phyloP scores from a whole-genome alignment of 495 filamentous ascomycete species.

The Durotheca rogersii region DNA sequence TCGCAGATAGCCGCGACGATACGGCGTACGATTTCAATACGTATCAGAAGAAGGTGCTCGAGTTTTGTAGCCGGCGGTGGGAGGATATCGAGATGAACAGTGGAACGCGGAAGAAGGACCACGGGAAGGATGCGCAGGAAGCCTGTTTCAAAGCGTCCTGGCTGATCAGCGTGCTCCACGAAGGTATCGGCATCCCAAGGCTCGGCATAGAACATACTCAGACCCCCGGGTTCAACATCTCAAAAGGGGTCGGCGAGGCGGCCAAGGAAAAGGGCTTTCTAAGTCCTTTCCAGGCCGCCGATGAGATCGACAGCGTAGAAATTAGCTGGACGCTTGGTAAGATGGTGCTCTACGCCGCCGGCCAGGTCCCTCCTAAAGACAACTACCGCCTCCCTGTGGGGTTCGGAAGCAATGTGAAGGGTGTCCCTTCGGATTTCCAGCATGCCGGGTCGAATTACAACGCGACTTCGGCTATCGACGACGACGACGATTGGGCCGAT shows the following conservation, averaged over 20 bases:
- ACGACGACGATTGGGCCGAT: conserved; percentile 63
- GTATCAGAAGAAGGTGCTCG: conserved; percentile 80
- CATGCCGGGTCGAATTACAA: conserved; percentile 67
- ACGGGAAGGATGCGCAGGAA: conserved; percentile 74
- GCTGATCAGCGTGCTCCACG: conserved; percentile 93
- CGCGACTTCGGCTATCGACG: conserved; percentile 47
- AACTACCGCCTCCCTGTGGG: conserved; percentile 71
- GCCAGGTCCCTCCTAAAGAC: conserved; percentile 69
- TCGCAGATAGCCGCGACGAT: conserved; percentile 72
- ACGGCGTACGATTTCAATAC: conserved; percentile 88
- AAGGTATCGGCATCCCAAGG: conserved; percentile 93
- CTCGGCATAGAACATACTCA: conserved; percentile 68
- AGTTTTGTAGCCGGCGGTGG: conserved; percentile 88
- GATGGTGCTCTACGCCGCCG: conserved; percentile 95
- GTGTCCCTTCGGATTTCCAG: conserved; percentile 77
- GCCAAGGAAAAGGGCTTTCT: conserved; percentile 79
- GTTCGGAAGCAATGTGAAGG: conserved; percentile 76
- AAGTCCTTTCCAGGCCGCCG: conserved; percentile 86
- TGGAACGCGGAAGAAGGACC: conserved; percentile 59
- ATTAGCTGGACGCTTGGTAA: conserved; percentile 99
- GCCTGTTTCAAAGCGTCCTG: conserved; percentile 98
- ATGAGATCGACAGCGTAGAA: conserved; percentile 89
- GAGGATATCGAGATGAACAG: conserved; percentile 65
- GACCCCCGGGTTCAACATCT: conserved; percentile 62
- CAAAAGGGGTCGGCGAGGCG: conserved; percentile 67